Conservation (phyloP, 306 rosid species). For the Cicer arietinum region DNA sequence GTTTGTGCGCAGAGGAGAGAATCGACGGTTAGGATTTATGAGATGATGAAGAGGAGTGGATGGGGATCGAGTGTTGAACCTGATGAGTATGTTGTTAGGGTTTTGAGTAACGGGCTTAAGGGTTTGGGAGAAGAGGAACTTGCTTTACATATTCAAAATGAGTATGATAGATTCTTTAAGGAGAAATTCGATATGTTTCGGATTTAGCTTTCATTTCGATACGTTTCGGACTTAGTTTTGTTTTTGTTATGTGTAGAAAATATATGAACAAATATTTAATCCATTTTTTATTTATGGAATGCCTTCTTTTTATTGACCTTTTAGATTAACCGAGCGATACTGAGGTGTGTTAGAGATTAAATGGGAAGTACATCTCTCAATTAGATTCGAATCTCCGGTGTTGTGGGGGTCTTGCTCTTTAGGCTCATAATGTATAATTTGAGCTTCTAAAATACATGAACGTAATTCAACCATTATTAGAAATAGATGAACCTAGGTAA, state of each 20-base stretch:
- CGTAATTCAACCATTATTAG: no score
- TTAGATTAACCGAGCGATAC: no score
- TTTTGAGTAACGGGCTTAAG: slow-evolving; percentile 69
- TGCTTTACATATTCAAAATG: slow-evolving; percentile 50
- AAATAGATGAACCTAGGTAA: no score
- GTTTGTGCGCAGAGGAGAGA: slow-evolving; percentile 66
- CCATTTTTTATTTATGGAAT: no score
- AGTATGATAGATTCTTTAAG: slow-evolving; percentile 41
- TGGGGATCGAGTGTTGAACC: slow-evolving; percentile 55
- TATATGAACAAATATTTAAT: no score
- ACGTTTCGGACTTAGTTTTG: not conserved
- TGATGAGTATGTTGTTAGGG: slow-evolving; percentile 69
- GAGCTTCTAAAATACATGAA: no score
- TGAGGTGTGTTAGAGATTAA: no score
- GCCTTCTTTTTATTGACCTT: no score
- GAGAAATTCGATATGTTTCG: slow-evolving; percentile 38
- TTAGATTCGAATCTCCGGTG: no score
- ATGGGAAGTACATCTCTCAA: no score
- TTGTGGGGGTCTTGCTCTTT: no score
- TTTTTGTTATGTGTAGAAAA: not conserved
- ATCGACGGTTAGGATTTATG: slow-evolving; percentile 77
- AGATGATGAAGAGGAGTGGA: slow-evolving; percentile 69
- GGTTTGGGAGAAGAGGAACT: slow-evolving; percentile 62
- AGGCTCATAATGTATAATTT: no score
- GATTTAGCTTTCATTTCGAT: slow-evolving; percentile 6